A percentile compares a stretch with the other conserved stretches of the same genome.
phyloP scores from a whole-genome alignment of 2,329 filamentous ascomycete genomes.

The Colletotrichum zoysiae region DNA sequence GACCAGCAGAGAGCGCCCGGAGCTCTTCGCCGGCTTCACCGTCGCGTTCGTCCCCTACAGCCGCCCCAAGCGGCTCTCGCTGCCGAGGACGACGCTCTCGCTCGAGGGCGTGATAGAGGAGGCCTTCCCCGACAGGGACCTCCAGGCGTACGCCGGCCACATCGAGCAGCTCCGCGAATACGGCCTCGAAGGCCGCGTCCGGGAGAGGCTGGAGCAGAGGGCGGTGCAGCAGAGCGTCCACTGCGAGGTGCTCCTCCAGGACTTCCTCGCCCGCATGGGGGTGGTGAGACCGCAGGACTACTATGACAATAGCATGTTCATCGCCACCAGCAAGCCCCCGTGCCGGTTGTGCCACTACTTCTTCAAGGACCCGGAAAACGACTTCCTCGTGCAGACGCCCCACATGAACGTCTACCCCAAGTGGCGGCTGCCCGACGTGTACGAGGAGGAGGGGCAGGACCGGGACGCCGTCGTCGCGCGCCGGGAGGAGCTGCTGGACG shows the following conservation, averaged over 20 bases:
- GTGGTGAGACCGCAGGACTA: not conserved
- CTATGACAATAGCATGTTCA: not conserved
- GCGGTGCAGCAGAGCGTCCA: not conserved
- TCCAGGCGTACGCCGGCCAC: not conserved
- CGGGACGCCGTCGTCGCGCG: not conserved
- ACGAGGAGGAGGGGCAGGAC: not conserved
- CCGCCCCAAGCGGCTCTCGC: not conserved
- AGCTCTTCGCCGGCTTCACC: not conserved
- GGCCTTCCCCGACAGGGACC: not conserved
- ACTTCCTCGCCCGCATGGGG: not conserved
- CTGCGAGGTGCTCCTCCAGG: not conserved
- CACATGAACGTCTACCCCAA: not conserved
- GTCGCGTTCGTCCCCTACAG: not conserved
- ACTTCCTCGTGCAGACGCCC: not conserved
- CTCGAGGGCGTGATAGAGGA: not conserved
- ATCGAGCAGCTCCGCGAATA: not conserved
- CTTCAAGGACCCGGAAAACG: not conserved
- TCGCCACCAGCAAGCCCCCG: not conserved
- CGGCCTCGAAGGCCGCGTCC: not conserved
- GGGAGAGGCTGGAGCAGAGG: not conserved
- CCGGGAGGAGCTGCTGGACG: not conserved
- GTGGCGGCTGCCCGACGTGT: not conserved
- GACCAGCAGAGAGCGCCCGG: not conserved
- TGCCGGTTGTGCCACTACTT: not conserved
- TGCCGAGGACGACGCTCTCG: not conserved